Base-by-base conservation (phyloP, 2,329 filamentous ascomycete species). In the Ascochyta rabiei region DNA sequence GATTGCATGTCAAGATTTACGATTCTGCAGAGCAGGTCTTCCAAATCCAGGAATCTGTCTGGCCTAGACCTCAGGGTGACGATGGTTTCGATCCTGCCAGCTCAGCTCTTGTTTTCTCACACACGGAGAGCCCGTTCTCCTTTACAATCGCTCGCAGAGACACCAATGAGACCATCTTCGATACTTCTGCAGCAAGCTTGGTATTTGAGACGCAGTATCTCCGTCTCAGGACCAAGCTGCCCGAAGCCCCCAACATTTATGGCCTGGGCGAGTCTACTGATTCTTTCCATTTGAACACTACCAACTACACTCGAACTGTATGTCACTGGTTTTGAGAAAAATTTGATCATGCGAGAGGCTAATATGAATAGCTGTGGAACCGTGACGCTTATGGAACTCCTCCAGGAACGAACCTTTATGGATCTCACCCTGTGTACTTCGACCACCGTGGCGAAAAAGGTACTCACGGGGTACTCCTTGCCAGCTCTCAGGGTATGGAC, bases 201-300 rank as follows among this genome's bases (percentile, higher is more conserved):
- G 79, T 93, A 26, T 95, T 92, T 62, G 87, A 93, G 75, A 84
- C 84, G 2, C 89, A 93, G 72, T 93, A 91, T 64, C 75, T 93
- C 23, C 84, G 87, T 15, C 78, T 93, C 50, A 82, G 88, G 44
- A 93, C 90, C 0, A 82, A 80, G 55, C 79, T 93, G 12, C 89
- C 90, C 0, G 74, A 83, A 1, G 79, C 84, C 39, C 88, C 89
- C 0, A 84, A 88, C 63, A 77, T 95, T 4, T 93, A 93, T 67
- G 90, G 90, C 0, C 80, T 93, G 6, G 90, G 90, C 37, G 90
- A 93, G 74, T 87, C 91, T 63, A 87, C 85, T 0, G 89, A 92
- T 65, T 78, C 84, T 2, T 85, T 90, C 65, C 82, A 84, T 41
- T 79, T 92, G 54, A 86, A 86, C 57, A 88, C 85, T 0, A 86